phyloP scores from a whole-genome alignment of 257 asterid genomes.

The Cynanchum wilfordii region DNA sequence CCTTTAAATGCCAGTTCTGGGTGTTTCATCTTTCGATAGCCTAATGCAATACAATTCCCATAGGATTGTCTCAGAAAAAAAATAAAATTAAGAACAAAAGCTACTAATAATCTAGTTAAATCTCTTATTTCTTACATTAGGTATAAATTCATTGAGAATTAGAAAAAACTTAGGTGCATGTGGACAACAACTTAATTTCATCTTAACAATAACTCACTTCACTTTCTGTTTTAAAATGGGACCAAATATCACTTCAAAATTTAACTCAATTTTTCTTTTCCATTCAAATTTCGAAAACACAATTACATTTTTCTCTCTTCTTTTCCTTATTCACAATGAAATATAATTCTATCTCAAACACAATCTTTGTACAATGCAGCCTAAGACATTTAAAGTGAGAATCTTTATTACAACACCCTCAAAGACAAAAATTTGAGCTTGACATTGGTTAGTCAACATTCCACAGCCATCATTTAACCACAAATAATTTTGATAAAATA shows the following conservation, averaged over 20 bases:
- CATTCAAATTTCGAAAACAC: too few relatives aligned
- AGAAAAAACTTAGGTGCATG: too few relatives aligned
- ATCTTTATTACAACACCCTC: background rate
- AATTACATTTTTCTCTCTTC: too few relatives aligned
- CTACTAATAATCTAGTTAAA: background rate
- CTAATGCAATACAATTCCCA: background rate
- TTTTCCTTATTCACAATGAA: too few relatives aligned
- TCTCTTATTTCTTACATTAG: too few relatives aligned
- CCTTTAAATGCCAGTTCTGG: slow-evolving; percentile 63
- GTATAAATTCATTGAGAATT: too few relatives aligned
- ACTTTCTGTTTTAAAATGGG: too few relatives aligned
- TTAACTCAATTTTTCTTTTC: too few relatives aligned
- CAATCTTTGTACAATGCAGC: background rate
- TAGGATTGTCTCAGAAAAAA: background rate
- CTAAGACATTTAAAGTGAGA: background rate
- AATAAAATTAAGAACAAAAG: background rate
- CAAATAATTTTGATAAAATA: background rate
- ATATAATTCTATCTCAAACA: too few relatives aligned
- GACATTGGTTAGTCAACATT: background rate
- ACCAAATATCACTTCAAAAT: too few relatives aligned
- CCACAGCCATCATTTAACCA: background rate
- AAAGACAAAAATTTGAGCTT: background rate
- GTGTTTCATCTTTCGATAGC: slow-evolving; percentile 18
- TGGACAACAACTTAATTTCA: too few relatives aligned
- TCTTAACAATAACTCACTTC: too few relatives aligned